Base-by-base conservation (phyloP, 352 stramenopile species). In the Globisporangium nunn region DNA sequence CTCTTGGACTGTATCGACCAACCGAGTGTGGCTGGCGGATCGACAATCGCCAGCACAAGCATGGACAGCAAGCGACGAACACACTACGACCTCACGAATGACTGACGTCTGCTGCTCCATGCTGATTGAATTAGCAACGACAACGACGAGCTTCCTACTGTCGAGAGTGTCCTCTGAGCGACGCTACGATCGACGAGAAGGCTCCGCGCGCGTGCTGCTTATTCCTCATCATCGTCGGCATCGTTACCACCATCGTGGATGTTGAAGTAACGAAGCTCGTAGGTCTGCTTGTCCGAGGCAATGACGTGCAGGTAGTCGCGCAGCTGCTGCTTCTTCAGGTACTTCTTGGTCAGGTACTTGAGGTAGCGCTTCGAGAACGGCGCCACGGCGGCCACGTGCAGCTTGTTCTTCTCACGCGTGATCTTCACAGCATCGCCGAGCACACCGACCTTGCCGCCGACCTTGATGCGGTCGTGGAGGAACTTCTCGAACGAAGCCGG, bases 331-430 rank as follows among this genome's bases (percentile, higher is more conserved):
- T 99, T 99, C 92, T 99, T 99, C 68, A 99, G 82, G 93, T 99
- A 99, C 87, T 99, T 98, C 94, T 99, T 99, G 60, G 96, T 98
- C 29, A 99, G 73, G 84, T 99, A 99, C 87, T 99, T 99, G 61
- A 96, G 82, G 78, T 96, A 97, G 67, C 97, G 92, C 89, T 99
- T 99, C 54, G 94, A 98, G 77, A 99, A 98, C 37, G 91, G 87
- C 23, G 97, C 78, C 35, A 97, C 78, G 7, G 93, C 85, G 8
- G 89, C 96, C 50, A 99, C 77, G 67, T 98, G 97, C 44, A 98
- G 78, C 76, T 97, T 97, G 70, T 90, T 98, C 76, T 98, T 97
- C 64, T 99, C 97, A 61, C 92, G 91, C 35, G 87, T 84, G 72
- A 99, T 98, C 59, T 88, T 95, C 59, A 99, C 87, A 51, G 81